These are phyloP conservation scores for Colletotrichum sp. DNA, from an alignment of 2,329 filamentous ascomycete genomes.

Conservation along the genomic window DNA sequence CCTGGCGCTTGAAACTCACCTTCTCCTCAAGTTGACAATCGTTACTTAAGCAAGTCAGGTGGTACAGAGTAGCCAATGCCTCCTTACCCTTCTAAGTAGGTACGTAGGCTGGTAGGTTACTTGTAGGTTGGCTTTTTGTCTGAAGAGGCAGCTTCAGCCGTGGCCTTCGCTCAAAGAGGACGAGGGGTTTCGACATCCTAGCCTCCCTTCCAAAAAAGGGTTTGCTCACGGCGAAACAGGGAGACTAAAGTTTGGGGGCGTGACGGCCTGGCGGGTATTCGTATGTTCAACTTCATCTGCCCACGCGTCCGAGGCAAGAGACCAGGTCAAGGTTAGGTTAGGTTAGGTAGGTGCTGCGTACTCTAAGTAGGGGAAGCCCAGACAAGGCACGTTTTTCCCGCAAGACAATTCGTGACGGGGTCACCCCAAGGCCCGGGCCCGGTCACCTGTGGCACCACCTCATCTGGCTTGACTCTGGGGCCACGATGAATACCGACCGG, in stretches of 20 bases:
- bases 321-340: too few species aligned
- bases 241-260: not conserved
- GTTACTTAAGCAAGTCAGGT: not conserved
- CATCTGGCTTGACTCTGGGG: not conserved
- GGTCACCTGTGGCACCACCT: not conserved
- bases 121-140: not conserved
- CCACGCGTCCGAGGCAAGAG: not conserved
- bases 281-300: not conserved
- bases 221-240: not conserved
- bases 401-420: not conserved
- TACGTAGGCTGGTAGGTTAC: not conserved
- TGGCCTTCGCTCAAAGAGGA: not conserved
- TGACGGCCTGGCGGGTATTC: not conserved
- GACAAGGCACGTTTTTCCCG: not conserved
- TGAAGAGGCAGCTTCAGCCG: not conserved
- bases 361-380: not conserved
- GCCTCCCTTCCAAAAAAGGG: not conserved
- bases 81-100: too few species aligned
- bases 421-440: not conserved
- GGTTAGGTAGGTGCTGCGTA: not conserved
- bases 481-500: too few species aligned
- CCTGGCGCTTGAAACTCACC: not conserved
- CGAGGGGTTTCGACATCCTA: not conserved
- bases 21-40: not conserved
- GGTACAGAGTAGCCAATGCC: too few species aligned